phyloP scores from a whole-genome alignment of 2,329 filamentous ascomycete species.

The Biscogniauxia sp. region DNA sequence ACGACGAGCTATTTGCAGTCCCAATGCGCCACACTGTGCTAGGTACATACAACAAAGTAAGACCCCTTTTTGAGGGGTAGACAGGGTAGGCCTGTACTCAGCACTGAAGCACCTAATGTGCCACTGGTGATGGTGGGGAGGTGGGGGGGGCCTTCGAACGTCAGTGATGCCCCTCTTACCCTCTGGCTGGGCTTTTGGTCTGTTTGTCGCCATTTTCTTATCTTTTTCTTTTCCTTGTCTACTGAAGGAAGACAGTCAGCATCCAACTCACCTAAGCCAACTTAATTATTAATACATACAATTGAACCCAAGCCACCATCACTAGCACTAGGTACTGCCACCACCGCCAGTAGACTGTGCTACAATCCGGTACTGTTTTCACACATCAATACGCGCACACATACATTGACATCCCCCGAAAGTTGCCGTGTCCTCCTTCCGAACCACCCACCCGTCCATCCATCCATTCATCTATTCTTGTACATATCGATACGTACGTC shows the following conservation, averaged over 20 bases:
- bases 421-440: slow-evolving; percentile 8
- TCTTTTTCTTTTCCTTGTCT: too few species aligned
- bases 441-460: neutral
- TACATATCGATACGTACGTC: too few species aligned
- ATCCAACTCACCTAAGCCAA: slow-evolving; percentile 2
- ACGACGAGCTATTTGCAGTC: neutral
- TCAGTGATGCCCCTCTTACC: too few species aligned
- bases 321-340: neutral
- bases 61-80: neutral
- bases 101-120: neutral
- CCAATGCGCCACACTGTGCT: slow-evolving; percentile 26
- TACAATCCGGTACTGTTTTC: slow-evolving; percentile 7
- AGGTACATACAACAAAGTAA: slow-evolving; percentile 14
- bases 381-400: slow-evolving; percentile 1
- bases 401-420: neutral
- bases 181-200: too few species aligned
- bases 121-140: neutral
- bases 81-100: slow-evolving; percentile 2
- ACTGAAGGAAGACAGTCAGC: too few species aligned
- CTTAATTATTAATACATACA: slow-evolving; percentile 19
- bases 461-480: slow-evolving; percentile 5
- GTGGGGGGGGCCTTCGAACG: too few species aligned
- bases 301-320: neutral
- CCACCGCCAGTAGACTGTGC: slow-evolving; percentile 1
- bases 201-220: too few species aligned